phyloP scores from a whole-genome alignment of 2,329 filamentous ascomycete species.

The Clarireedia hainanense region DNA sequence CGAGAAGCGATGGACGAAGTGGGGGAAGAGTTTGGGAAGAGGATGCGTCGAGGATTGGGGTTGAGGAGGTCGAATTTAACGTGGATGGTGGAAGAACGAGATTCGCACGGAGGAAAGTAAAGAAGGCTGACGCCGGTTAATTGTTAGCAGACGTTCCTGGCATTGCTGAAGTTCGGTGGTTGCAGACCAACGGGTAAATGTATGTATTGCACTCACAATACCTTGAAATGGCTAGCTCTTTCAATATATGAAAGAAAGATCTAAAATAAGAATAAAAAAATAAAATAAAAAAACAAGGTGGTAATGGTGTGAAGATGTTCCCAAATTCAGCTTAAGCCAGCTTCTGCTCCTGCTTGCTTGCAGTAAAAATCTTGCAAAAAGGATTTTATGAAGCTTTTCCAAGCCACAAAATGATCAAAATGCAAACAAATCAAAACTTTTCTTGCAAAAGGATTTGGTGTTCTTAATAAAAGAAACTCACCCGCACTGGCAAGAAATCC shows the following conservation, averaged over 20 bases:
- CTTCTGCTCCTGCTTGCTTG: not conserved
- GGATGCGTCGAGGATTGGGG: slow-evolving; percentile 53
- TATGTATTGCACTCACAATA: not conserved
- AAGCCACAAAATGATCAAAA: not conserved
- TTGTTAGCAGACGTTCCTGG: slow-evolving; percentile 1
- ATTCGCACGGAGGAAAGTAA: slow-evolving; percentile 74
- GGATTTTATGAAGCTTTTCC: not conserved
- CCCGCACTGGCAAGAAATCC: slow-evolving; percentile 53
- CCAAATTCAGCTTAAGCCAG: not conserved
- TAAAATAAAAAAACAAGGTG: not conserved
- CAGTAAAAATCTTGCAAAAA: not conserved
- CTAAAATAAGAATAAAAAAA: not conserved
- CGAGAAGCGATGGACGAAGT: slow-evolving; percentile 32
- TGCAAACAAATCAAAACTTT: not conserved
- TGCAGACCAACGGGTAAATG: not conserved
- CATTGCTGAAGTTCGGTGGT: not conserved
- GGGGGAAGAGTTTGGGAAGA: slow-evolving; percentile 34
- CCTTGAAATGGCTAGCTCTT: not conserved
- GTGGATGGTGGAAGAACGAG: slow-evolving; percentile 54
- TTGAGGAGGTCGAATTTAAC: slow-evolving; percentile 50
- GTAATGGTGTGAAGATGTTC: not conserved
- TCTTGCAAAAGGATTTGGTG: not conserved
- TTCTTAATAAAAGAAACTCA: slow-evolving; percentile 32
- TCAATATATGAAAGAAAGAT: no score
- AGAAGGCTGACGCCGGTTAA: slow-evolving; percentile 57